Evolutionary conservation across 768 basidiomycete genomes (phyloP).

Genomic region (Tulasnella sp.): DNA sequence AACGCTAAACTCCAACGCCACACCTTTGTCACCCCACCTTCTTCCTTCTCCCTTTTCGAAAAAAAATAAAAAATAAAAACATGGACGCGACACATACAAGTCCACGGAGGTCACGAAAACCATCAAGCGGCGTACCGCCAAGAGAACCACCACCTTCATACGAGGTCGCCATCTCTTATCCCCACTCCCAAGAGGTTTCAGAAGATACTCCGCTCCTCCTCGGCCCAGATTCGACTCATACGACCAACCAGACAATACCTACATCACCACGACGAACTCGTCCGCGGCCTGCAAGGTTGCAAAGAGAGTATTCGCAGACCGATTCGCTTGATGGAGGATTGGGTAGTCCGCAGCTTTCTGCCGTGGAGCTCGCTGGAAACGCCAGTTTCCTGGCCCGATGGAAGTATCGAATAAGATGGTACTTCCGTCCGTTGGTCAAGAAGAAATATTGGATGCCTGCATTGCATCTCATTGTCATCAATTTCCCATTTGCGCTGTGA

Average conservation of each 20-base stretch:
- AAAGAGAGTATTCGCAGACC: neutral
- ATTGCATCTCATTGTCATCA: conserved; percentile 62
- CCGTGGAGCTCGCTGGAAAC: neutral
- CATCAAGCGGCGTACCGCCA: neutral
- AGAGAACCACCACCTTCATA: neutral
- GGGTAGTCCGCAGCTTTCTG: neutral
- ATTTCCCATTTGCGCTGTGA: conserved; percentile 65
- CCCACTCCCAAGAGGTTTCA: neutral
- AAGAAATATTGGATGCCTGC: conserved; percentile 56
- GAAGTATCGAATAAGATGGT: conserved; percentile 27
- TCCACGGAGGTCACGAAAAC: neutral
- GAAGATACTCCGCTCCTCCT: neutral
- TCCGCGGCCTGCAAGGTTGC: neutral
- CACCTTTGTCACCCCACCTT: too few relatives aligned
- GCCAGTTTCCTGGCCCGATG: neutral
- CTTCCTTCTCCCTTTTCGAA: neutral
- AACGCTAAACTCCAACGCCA: neutral
- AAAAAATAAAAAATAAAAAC: neutral
- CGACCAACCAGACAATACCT: neutral
- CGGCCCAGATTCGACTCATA: neutral
- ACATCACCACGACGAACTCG: neutral
- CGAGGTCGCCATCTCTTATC: neutral
- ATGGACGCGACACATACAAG: neutral
- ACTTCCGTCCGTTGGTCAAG: conserved; percentile 55
- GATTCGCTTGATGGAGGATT: neutral